These are phyloP conservation scores for Cornus suecica DNA, from an alignment of 148 eudicot species.

Conservation along the genomic window DNA sequence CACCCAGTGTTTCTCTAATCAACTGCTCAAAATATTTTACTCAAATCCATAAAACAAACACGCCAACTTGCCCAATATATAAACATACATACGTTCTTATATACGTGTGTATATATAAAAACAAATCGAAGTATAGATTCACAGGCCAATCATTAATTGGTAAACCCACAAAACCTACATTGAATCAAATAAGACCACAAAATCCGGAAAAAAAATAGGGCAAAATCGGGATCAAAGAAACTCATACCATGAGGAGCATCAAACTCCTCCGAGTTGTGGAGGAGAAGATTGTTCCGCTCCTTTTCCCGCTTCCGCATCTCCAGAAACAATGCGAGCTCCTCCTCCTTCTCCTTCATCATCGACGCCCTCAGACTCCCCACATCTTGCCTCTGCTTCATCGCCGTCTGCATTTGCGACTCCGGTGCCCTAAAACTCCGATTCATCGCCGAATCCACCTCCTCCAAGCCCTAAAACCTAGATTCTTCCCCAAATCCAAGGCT, in stretches of 20 bases:
- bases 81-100: too few species aligned
- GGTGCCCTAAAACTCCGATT: conserved; percentile 85
- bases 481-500: conserved; percentile 5
- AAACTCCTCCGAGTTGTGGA: conserved; percentile 61
- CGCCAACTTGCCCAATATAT: background rate
- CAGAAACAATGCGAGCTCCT: conserved; percentile 78
- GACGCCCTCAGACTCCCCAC: conserved; percentile 50
- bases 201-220: background rate
- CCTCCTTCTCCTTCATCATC: conserved; percentile 75
- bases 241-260: conserved; percentile 51
- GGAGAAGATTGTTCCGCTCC: conserved; percentile 65
- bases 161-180: background rate
- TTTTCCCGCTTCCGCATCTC: conserved; percentile 91
- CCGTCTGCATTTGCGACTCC: conserved; percentile 62
- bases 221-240: conserved; percentile 13
- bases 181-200: background rate
- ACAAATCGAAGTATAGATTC: conserved; percentile 3
- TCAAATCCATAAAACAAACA: background rate
- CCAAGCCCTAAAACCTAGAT: background rate
- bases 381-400: conserved; percentile 49
- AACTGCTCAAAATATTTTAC: background rate
- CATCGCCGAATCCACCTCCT: conserved; percentile 34
- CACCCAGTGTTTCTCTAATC: background rate
- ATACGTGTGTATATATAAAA: too few species aligned
- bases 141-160: background rate